These are phyloP conservation scores for Paraurostyla sp. DNA, from an alignment of 73 alveolate species.

Conservation along the genomic window DNA sequence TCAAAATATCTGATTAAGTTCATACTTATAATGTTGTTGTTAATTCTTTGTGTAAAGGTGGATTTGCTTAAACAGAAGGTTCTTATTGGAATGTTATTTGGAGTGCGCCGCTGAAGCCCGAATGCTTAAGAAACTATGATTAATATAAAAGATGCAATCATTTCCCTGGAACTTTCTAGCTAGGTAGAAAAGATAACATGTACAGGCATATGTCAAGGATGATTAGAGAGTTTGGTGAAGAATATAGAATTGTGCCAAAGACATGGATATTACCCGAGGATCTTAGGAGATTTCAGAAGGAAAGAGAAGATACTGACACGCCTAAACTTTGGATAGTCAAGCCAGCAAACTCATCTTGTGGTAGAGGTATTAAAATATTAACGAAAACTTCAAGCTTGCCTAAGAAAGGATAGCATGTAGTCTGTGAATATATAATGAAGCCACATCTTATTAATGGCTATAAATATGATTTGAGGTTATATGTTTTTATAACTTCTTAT, in stretches of 20 bases:
- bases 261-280: constrained; percentile 91
- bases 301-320: constrained; percentile 72
- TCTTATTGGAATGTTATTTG: constrained; percentile 77
- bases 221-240: constrained; percentile 83
- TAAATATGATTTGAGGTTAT: constrained; percentile 80
- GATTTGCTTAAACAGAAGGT: constrained; percentile 40
- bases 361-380: constrained; percentile 78
- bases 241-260: constrained; percentile 83
- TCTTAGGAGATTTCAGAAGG: constrained; percentile 71
- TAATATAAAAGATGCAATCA: constrained; percentile 81
- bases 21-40: constrained; percentile 57
- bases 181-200: constrained; percentile 86
- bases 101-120: constrained; percentile 76
- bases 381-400: constrained; percentile 61
- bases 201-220: constrained; percentile 73
- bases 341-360: constrained; percentile 76
- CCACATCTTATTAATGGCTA: constrained; percentile 84
- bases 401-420: constrained; percentile 67
- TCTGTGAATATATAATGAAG: constrained; percentile 68
- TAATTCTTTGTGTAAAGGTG: constrained; percentile 31
- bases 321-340: constrained; percentile 61
- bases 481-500: constrained; percentile 75
- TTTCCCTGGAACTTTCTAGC: constrained; percentile 77
- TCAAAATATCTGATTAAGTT: constrained; percentile 49
- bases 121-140: constrained; percentile 68